Conservation (phyloP, 257 asterid species). For the Vinca minor region DNA sequence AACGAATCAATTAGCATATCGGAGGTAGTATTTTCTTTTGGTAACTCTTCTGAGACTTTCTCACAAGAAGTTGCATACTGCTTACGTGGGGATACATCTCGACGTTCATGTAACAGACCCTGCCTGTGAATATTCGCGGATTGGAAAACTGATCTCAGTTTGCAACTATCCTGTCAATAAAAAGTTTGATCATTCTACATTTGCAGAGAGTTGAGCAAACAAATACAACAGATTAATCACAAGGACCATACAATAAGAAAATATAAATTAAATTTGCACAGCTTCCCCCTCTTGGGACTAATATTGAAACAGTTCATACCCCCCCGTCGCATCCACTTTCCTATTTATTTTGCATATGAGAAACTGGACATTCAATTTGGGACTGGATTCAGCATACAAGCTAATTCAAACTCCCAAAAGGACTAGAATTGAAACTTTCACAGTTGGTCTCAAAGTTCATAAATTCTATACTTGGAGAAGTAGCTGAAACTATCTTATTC, state of each 20-base stretch:
- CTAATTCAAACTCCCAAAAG: too few relatives aligned
- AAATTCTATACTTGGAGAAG: too few relatives aligned
- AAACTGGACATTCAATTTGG: too few relatives aligned
- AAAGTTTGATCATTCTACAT: slow-evolving; percentile 2
- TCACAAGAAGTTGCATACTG: slow-evolving; percentile 50
- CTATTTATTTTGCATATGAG: too few relatives aligned
- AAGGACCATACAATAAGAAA: not conserved
- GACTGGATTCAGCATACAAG: too few relatives aligned
- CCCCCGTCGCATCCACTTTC: too few relatives aligned
- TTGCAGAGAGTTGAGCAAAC: not conserved
- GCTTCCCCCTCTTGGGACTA: too few relatives aligned
- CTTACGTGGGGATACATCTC: slow-evolving; percentile 26
- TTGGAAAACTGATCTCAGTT: slow-evolving; percentile 18
- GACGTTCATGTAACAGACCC: slow-evolving; percentile 16
- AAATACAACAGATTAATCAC: not conserved
- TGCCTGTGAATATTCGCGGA: slow-evolving; percentile 24
- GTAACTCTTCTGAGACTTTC: slow-evolving; percentile 25
- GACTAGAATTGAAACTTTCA: too few relatives aligned
- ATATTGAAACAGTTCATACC: too few relatives aligned
- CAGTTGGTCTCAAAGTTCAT: too few relatives aligned
- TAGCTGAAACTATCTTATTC: too few relatives aligned
- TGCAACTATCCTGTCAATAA: slow-evolving; percentile 36
- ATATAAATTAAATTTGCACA: too few relatives aligned
- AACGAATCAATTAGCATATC: slow-evolving; percentile 77
- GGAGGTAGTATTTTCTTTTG: slow-evolving; percentile 38